Evolutionary conservation across 2,329 filamentous ascomycete genomes (phyloP), one percentile per base, ranked within the genome.

Genomic region (Fusarium goolgardi): DNA sequence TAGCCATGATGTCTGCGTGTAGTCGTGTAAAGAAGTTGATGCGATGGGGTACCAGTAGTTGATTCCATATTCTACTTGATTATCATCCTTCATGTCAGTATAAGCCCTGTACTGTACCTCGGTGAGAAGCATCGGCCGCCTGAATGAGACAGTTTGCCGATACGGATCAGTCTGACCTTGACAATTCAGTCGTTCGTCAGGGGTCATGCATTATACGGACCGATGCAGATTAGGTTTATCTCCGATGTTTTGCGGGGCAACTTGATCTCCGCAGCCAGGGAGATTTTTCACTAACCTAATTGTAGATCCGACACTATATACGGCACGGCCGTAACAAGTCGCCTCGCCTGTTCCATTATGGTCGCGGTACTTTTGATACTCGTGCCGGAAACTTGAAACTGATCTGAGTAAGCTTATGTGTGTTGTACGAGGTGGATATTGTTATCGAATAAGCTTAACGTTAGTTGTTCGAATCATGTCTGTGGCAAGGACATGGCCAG

Each of bases 161-260:
- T n/a, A 37, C 18, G 1, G 18, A 20, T 20, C 18, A 29, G 25
- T 20, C 41, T 44, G 25, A 15, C 12, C 25, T 6, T 20, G 45
- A 49, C 20, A 35, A 10, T 23, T 25, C 11, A 6, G n/a, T 31
- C 27, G 9, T 31, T 31, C 27, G 31, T 35, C 31, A 35, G 31
- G 16, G 46, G 46, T 49, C 31, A 25, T 49, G 46, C 31, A 49
- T 49, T 27, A 15, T 49, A 35, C 46, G 46, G 46, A 49, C 46
- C 31, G 46, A 49, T 49, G 21, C 46, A 35, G 16, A 9, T 12
- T 10, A 49, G 4, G 31, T 49, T 35, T n/a, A 49, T 49, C 20
- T 25, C 46, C 46, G 46, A 27, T 44, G 15, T 44, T 43, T 43
- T 44, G 40, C 16, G 40, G 40, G 40, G 40, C 2, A 15, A 44